A percentile compares a stretch with the other conserved stretches of the same genome.
Conservation (phyloP, 306 rosid species). For the Castanea mollissima region DNA sequence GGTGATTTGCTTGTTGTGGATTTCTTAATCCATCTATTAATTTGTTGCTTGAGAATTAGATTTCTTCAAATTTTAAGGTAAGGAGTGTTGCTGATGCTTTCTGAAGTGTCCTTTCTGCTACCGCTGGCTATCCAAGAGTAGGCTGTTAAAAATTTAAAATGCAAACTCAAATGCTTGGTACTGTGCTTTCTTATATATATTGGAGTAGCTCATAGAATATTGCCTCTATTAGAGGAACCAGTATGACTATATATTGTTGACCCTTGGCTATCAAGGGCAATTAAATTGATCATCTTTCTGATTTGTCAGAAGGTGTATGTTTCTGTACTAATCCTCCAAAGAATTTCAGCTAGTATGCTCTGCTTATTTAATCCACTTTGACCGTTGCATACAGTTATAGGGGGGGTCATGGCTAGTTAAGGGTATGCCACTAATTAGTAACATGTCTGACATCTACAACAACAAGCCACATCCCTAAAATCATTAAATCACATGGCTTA, state of each 20-base stretch:
- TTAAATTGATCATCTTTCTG: neutral
- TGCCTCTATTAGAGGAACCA: slow-evolving; percentile 87
- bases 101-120: slow-evolving; percentile 56
- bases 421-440: too few relatives aligned
- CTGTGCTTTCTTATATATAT: slow-evolving; percentile 68
- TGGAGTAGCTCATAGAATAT: slow-evolving; percentile 82
- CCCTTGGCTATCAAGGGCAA: slow-evolving; percentile 13
- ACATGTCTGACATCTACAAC: too few relatives aligned
- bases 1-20: slow-evolving; percentile 66
- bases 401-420: too few relatives aligned
- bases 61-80: slow-evolving; percentile 59
- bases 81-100: slow-evolving; percentile 73
- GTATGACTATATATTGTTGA: slow-evolving; percentile 36
- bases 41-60: slow-evolving; percentile 82
- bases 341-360: too few relatives aligned
- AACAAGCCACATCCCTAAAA: too few relatives aligned
- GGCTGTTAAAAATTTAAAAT: slow-evolving; percentile 21
- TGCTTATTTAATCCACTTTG: too few relatives aligned
- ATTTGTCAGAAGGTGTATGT: too few relatives aligned
- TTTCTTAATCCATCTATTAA: slow-evolving; percentile 91
- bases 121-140: slow-evolving; percentile 64
- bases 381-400: too few relatives aligned
- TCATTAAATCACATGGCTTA: too few relatives aligned
- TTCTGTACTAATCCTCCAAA: too few relatives aligned
- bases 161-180: slow-evolving; percentile 41